phyloP scores from a whole-genome alignment of 352 stramenopile genomes.

The Elongisporangium senticosum region DNA sequence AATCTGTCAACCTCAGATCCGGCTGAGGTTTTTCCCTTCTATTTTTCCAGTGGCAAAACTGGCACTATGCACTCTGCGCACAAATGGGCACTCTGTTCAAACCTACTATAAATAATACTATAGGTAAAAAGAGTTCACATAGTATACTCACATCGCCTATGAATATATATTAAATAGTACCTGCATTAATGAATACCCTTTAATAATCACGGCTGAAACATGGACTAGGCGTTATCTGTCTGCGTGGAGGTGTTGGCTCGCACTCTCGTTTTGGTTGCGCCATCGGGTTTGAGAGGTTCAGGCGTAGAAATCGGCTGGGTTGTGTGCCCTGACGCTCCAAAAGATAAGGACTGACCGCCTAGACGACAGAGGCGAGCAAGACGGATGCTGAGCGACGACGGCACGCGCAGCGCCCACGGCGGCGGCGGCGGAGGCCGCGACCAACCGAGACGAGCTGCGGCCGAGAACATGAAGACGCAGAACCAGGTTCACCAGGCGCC shows the following conservation, averaged over 20 bases:
- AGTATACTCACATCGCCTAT: neutral
- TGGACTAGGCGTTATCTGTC: neutral
- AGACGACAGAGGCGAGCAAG: neutral
- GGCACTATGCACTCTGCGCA: neutral
- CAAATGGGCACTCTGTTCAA: neutral
- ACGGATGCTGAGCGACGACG: neutral
- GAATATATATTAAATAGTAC: neutral
- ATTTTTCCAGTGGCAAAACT: neutral
- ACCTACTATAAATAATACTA: neutral
- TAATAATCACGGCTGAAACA: neutral
- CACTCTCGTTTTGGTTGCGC: neutral
- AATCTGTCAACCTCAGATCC: neutral
- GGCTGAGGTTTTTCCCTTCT: neutral
- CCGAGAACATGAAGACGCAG: neutral
- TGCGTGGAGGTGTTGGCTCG: neutral
- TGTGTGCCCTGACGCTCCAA: neutral
- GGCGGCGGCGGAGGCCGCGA: neutral
- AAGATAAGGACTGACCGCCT: neutral
- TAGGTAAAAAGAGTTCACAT: neutral
- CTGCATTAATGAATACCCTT: neutral
- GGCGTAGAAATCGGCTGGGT: neutral
- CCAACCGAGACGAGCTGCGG: neutral
- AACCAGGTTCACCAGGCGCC: neutral
- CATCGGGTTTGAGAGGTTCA: neutral
- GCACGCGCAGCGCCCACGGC: neutral